phyloP scores from a whole-genome alignment of 129 eudicot species.

The Lonicera japonica region DNA sequence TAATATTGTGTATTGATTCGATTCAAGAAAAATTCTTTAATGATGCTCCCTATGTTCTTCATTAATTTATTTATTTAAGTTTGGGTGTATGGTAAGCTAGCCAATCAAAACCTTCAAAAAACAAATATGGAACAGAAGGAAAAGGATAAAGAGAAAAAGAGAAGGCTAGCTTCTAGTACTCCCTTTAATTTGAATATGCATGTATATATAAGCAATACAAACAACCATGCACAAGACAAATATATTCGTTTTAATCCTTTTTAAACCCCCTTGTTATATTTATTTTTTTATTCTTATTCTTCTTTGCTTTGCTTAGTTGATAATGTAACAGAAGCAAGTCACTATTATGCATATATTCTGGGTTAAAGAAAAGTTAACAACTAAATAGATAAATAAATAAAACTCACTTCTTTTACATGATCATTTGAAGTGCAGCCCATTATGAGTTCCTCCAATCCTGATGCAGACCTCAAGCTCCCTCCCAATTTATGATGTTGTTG shows the following conservation, averaged over 20 bases:
- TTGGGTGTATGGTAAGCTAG: neutral
- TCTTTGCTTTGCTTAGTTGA: neutral
- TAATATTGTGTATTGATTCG: too few species aligned
- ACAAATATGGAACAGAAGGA: slow-evolving; percentile 16
- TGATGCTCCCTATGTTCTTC: too few species aligned
- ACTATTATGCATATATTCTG: slow-evolving; percentile 18
- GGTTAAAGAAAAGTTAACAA: slow-evolving; percentile 48
- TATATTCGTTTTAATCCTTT: neutral
- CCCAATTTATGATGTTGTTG: slow-evolving; percentile 82
- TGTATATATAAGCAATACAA: slow-evolving; percentile 9
- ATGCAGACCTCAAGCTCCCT: slow-evolving; percentile 83
- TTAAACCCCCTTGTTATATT: neutral
- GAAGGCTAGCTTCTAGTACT: slow-evolving; percentile 13
- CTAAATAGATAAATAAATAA: neutral
- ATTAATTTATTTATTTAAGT: too few species aligned
- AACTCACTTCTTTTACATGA: slow-evolving; percentile 52
- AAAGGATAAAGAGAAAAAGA: slow-evolving; percentile 32
- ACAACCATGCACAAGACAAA: neutral
- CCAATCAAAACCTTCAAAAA: neutral
- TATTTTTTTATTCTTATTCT: neutral
- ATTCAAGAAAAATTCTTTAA: too few species aligned
- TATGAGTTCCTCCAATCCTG: slow-evolving; percentile 91
- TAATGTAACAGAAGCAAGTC: neutral
- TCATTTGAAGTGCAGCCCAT: slow-evolving; percentile 92
- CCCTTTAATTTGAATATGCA: slow-evolving; percentile 17